Base-by-base conservation (phyloP, 2,329 filamentous ascomycete genomes). In the Colletotrichum scovillei region DNA sequence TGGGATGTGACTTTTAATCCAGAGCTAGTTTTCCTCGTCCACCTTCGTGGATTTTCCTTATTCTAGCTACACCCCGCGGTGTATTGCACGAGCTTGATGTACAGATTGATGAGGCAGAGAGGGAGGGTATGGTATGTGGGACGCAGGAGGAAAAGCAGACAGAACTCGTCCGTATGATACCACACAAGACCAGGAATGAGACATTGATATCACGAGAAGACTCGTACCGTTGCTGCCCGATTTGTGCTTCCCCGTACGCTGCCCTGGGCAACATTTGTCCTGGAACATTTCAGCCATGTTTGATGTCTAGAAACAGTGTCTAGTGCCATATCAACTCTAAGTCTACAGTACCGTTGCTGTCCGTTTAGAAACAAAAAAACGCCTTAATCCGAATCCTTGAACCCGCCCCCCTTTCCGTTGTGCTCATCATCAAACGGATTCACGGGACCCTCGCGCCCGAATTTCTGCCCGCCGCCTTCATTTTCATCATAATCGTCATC, bases 401-500 rank as follows among this genome's bases (percentile, higher is more conserved):
- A 62, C 30, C 62, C 57, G 24, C 58, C 66, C 11, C n/a, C 42
- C 12, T 69, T 32, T 19, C 49, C 69, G 1, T 62, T 22, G 42
- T 49, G 38, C 6, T 64, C 66, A 24, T 71, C 38, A 30, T 65
- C 46, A 52, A n/a, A 28, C 67, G 42, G 46, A 22, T 65, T 46
- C 56, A 30, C 62, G 24, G 53, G 35, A 38, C 58, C 65, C 5
- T 69, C 46, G 1, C 62, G 59, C 16, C 58, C 52, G 42, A 28
- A 30, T 12, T 56, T 19, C 24, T 74, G 63, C n/a, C 72, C 52
- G 26, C 53, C 57, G 42, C 74, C 64, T 19, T 77, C 74, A 5
- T 78, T 73, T 14, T 80, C 78, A 26, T 78, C 78, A 30, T 78
- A 77, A 28, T 83, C 81, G 16, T 82, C 80, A 55, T 82, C 81